Evolutionary conservation across 2,329 filamentous ascomycete species (phyloP).

Genomic region (Diaporthe ilicicola): DNA sequence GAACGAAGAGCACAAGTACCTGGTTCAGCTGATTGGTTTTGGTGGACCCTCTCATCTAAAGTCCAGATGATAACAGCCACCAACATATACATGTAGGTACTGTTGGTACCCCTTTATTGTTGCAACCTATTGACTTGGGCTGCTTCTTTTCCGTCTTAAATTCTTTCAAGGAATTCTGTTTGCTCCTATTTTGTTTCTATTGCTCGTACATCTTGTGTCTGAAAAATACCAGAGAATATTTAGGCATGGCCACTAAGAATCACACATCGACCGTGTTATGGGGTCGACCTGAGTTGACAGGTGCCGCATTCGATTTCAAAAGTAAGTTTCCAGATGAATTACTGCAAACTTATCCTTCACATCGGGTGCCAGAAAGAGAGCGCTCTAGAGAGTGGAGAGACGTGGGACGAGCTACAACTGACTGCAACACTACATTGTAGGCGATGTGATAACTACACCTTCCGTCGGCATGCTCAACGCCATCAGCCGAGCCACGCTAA

Average conservation of each 20-base stretch:
- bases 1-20: no score
- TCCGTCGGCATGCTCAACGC: conserved; percentile 76
- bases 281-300: conserved; percentile 21
- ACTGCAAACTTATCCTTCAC: not conserved
- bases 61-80: no score
- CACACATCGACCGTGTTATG: not conserved
- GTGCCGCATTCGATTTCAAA: conserved; percentile 28
- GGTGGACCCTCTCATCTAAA: no score
- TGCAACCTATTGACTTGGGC: no score
- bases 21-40: no score
- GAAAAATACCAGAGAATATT: no score
- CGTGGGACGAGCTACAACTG: not conserved
- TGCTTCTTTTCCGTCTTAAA: not conserved
- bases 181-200: no score
- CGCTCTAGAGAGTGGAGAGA: not conserved
- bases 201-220: no score
- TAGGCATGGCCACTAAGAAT: not conserved
- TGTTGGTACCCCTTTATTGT: no score
- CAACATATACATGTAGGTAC: no score
- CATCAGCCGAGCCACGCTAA: conserved; percentile 72
- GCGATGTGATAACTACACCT: conserved; percentile 75
- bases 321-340: not conserved
- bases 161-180: not conserved
- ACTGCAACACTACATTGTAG: conserved; percentile 43
- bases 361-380: not conserved